Evolutionary conservation across 345 rosid species (phyloP).

Genomic region (Viola odorata): DNA sequence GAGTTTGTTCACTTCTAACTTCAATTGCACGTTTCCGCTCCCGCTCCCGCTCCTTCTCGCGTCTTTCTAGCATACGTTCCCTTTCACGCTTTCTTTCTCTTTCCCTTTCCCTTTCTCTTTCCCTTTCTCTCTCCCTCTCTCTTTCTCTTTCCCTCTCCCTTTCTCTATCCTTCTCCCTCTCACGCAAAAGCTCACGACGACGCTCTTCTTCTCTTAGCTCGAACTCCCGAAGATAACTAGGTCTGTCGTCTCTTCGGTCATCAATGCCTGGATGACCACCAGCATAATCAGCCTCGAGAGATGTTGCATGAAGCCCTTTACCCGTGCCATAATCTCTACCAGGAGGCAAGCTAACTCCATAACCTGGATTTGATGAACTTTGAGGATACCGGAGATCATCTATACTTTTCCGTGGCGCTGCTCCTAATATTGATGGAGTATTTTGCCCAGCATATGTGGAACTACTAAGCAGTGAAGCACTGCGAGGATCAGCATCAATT

Average conservation of each 20-base stretch:
- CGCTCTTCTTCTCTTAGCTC: conserved; percentile 95
- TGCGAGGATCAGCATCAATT: conserved; percentile 64
- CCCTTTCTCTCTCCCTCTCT: conserved; percentile 22
- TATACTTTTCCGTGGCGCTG: conserved; percentile 73
- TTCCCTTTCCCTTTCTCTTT: conserved; percentile 12
- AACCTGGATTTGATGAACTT: conserved; percentile 82
- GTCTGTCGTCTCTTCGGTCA: conserved; percentile 78
- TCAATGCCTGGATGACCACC: conserved; percentile 58
- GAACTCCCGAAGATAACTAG: conserved; percentile 88
- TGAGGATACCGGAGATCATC: conserved; percentile 72
- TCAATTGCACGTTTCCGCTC: conserved; percentile 67
- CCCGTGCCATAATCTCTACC: conserved; percentile 90
- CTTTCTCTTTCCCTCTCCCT: conserved; percentile 48
- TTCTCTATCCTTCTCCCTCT: conserved; percentile 74
- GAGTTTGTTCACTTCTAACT: conserved; percentile 60
- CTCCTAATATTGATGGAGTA: conserved; percentile 81
- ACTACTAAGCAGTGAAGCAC: conserved; percentile 51
- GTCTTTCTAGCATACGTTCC: conserved; percentile 57
- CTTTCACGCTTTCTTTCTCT: conserved; percentile 56
- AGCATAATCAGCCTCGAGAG: conserved; percentile 67
- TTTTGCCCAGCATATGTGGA: conserved; percentile 67
- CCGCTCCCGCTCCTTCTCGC: conserved; percentile 75
- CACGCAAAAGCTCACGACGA: conserved; percentile 64
- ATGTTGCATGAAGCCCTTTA: conserved; percentile 67
- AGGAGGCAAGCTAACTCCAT: conserved; percentile 98